Conservation (phyloP, 2,329 filamentous ascomycete genomes). For the Fusarium sp. region DNA sequence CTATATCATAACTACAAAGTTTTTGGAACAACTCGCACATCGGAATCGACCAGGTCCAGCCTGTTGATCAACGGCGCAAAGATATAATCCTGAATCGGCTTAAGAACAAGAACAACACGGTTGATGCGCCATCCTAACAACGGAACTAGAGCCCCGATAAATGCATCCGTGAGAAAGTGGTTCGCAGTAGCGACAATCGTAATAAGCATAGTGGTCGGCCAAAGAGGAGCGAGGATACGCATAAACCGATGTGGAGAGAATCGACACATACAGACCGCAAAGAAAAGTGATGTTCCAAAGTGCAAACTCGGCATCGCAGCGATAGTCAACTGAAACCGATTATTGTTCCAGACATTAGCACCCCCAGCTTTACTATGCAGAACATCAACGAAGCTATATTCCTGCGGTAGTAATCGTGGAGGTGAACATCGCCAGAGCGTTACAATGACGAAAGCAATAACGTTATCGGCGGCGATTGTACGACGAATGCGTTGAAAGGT, state of each 20-base stretch:
- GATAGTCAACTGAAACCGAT: slow-evolving; percentile 58
- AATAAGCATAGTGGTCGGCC: slow-evolving; percentile 55
- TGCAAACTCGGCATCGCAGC: slow-evolving; percentile 61
- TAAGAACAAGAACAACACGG: slow-evolving; percentile 37
- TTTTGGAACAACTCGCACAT: slow-evolving; percentile 30
- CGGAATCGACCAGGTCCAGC: slow-evolving; percentile 37
- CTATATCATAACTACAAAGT: slow-evolving; percentile 4
- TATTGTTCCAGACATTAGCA: slow-evolving; percentile 54
- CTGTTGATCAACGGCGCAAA: slow-evolving; percentile 39
- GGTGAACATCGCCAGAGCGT: slow-evolving; percentile 59
- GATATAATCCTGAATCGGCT: slow-evolving; percentile 44
- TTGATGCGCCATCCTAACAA: slow-evolving; percentile 49
- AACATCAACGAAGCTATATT: slow-evolving; percentile 59
- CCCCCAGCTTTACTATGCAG: slow-evolving; percentile 48
- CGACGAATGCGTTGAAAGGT: slow-evolving; percentile 56
- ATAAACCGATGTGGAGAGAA: slow-evolving; percentile 54
- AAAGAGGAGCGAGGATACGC: slow-evolving; percentile 51
- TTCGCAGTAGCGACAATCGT: slow-evolving; percentile 55
- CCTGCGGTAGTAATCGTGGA: slow-evolving; percentile 56
- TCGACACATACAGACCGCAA: slow-evolving; percentile 47
- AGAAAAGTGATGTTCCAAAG: slow-evolving; percentile 54
- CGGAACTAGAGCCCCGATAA: slow-evolving; percentile 48
- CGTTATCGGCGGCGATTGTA: slow-evolving; percentile 59
- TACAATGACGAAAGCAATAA: slow-evolving; percentile 58
- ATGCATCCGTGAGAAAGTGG: slow-evolving; percentile 51